Evolutionary conservation across 139 green algal genomes (phyloP), one percentile per base, ranked within the genome.

Genomic region (Trebouxia sp.): DNA sequence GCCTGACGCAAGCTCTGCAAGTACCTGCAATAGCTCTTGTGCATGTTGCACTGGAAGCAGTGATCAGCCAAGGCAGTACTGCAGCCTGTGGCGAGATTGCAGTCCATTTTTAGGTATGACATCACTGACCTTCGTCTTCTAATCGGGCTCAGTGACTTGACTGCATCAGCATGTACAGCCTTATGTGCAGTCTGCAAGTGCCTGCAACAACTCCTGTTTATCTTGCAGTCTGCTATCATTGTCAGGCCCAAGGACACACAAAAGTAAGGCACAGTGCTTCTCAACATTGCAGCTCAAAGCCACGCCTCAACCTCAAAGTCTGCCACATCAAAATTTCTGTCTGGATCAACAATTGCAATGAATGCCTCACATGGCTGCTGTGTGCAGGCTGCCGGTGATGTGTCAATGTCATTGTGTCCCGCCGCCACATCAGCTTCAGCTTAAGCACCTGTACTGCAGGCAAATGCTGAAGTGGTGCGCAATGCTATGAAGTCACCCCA

Each of bases 401-500:
- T 69, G 56, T 69, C 20, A 35, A 35, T 1, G n/a, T 69, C n/a
- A n/a, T 12, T 20, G 1, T 69, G 20, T n/a, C 32, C n/a, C 3
- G 20, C 4, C 37, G 24, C 26, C 5, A 39, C 26, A 42, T 69
- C 26, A n/a, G 26, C n/a, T 11, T 69, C 32, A n/a, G 17, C 0
- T 26, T 32, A 3, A 75, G 17, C 26, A 24, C 24, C 30, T 79
- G 28, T 43, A 3, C 2, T 39, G 47, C n/a, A 65, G 43, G 72
- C 72, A 28, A 43, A 65, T 55, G 32, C 47, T n/a, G 72, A 45
- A 14, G 32, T 42, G n/a, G 45, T 96, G 22, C 79, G 79, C 2
- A 65, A 66, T 3, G 85, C 85, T 0, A 47, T 80, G 0, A 35
- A 38, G 14, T 85, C 78, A 14, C 48, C 89, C 3, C 90, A 93